phyloP scores from a whole-genome alignment of 768 basidiomycete species.

The Podaxis rugospora region DNA sequence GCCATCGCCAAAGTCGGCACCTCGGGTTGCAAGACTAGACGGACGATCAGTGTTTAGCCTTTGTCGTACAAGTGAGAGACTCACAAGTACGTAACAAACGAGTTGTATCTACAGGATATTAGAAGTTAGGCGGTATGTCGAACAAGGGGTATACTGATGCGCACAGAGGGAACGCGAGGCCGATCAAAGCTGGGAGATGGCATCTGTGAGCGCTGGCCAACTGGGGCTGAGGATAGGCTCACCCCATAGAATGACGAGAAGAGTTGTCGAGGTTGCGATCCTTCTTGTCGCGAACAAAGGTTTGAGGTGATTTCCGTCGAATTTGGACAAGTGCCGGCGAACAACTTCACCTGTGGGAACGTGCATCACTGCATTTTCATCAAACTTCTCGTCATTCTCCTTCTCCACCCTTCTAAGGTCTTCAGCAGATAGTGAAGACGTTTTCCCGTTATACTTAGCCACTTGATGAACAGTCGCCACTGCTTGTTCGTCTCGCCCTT shows the following conservation, averaged over 20 bases:
- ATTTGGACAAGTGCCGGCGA: constrained; percentile 31
- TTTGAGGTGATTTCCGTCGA: constrained; percentile 40
- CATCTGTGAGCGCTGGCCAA: background rate
- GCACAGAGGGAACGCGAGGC: constrained; percentile 50
- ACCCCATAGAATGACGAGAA: constrained; percentile 56
- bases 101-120: constrained; percentile 20
- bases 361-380: constrained; percentile 10
- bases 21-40: constrained; percentile 57
- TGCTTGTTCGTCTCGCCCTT: constrained; percentile 59
- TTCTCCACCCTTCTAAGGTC: constrained; percentile 29
- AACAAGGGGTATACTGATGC: constrained; percentile 32
- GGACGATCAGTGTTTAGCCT: background rate
- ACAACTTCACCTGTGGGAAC: background rate
- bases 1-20: constrained; percentile 65
- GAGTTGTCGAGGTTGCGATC: constrained; percentile 60
- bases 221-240: constrained; percentile 6
- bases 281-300: constrained; percentile 59
- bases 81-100: constrained; percentile 27
- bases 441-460: constrained; percentile 55
- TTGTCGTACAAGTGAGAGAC: background rate
- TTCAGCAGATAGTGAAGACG: constrained; percentile 43
- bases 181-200: constrained; percentile 54
- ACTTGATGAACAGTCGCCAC: constrained; percentile 59
- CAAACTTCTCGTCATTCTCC: background rate
- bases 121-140: background rate